phyloP scores from a whole-genome alignment of 768 basidiomycete species.

The Hygrophoropsis aurantiaca region DNA sequence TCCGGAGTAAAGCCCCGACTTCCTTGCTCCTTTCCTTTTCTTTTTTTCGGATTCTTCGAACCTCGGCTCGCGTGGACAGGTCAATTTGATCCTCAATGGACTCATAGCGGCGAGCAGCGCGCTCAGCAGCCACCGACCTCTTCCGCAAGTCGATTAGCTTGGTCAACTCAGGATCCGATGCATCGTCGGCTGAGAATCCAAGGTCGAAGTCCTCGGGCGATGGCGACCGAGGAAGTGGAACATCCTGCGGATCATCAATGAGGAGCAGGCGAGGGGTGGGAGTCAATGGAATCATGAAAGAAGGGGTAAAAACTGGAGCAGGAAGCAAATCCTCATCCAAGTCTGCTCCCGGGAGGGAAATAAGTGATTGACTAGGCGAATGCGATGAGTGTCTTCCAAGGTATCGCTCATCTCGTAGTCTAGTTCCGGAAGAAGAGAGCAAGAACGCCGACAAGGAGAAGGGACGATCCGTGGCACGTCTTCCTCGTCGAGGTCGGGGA shows the following conservation, averaged over 20 bases:
- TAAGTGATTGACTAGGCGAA: constrained; percentile 22
- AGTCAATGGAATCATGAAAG: constrained; percentile 11
- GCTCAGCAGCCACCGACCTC: constrained; percentile 33
- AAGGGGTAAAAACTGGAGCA: constrained; percentile 3
- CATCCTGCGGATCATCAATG: constrained; percentile 41
- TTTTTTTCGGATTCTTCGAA: constrained; percentile 43
- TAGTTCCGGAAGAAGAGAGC: constrained; percentile 26
- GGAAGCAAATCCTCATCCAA: constrained; percentile 43
- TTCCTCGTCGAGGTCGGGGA: constrained; percentile 32
- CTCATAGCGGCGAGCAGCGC: constrained; percentile 29
- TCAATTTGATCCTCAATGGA: constrained; percentile 34
- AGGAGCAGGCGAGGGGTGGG: constrained; percentile 36
- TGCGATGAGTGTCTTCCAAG: constrained; percentile 11
- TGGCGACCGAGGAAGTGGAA: constrained; percentile 39
- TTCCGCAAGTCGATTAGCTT: constrained; percentile 41
- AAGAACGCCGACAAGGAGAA: constrained; percentile 27
- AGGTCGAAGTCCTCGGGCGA: constrained; percentile 43
- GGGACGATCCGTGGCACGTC: constrained; percentile 17
- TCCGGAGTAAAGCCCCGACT: constrained; percentile 51
- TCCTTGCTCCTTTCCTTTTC: constrained; percentile 58
- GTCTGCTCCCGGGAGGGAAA: constrained; percentile 45
- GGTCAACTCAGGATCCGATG: constrained; percentile 37
- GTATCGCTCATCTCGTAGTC: constrained; percentile 19
- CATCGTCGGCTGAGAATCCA: constrained; percentile 28
- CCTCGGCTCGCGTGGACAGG: constrained; percentile 41